Evolutionary conservation across 2,329 filamentous ascomycete species (phyloP), one percentile per base, ranked within the genome.

Genomic region (Aspergillus proliferans): DNA sequence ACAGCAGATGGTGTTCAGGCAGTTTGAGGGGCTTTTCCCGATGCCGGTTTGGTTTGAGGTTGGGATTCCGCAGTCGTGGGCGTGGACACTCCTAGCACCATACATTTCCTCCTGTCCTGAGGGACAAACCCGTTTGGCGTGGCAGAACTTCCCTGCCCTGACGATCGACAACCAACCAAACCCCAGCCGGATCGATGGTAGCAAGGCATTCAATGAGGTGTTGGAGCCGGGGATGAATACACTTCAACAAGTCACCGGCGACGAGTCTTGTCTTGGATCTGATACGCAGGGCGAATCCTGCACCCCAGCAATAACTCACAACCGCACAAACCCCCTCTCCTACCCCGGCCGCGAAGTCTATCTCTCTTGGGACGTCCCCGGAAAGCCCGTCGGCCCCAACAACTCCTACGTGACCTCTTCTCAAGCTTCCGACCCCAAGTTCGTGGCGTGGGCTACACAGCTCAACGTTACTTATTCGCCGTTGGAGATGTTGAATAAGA

Each of bases 31-130:
- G 10, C 77, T 88, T 4, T 87, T 87, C 69, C 85, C 88, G 19
- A 88, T 88, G 85, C 86, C 87, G 0, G 85, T 86, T 7, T 93
- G 86, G 86, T 90, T 92, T 63, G 83, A 88, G 59, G 76, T 82
- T 4, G 87, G 87, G 34, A 83, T 92, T 21, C 88, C 87, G 0
- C 88, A 94, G 66, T 88, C 84, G 0, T 94, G 88, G 87, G 81
- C 84, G 0, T 94, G 88, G 88, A 86, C 87, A 0, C 76, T 88
- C 15, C 76, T 93, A 3, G 87, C 88, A 0, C 88, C 87, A 0
- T 90, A 90, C 68, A 91, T 94, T 66, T 83, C 81, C 28, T 84
- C 78, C 5, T 94, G 88, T 67, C 88, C 88, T 0, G 71, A 71
- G 40, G 82, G 85, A 64, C 83, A 85, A 57, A 92, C 87, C 1